Evolutionary conservation across 352 stramenopile genomes (phyloP).

Genomic region (Globisporangium megalacanthum): DNA sequence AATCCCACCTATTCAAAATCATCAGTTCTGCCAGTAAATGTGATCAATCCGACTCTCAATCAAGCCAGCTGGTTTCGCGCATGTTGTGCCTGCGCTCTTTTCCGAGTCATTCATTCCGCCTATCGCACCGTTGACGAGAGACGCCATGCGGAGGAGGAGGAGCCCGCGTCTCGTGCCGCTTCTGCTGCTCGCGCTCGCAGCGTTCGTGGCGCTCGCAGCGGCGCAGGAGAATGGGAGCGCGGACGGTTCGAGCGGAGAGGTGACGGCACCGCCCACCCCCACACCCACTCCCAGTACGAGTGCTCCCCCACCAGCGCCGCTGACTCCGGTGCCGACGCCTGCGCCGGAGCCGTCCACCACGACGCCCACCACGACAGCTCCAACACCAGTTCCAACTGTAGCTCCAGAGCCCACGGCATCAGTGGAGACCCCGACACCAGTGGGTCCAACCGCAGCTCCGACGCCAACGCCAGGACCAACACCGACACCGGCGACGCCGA

Average conservation of each 20-base stretch:
- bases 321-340: not conserved
- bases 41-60: too few relatives aligned
- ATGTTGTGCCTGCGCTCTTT: too few relatives aligned
- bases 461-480: slow-evolving; percentile 1
- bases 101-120: too few relatives aligned
- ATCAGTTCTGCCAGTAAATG: too few relatives aligned
- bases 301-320: not conserved
- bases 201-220: not conserved
- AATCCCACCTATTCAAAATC: too few relatives aligned
- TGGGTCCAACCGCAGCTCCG: not conserved
- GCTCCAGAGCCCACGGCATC: not conserved
- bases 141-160: too few relatives aligned
- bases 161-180: too few relatives aligned
- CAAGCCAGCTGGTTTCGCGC: too few relatives aligned
- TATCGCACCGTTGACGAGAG: too few relatives aligned
- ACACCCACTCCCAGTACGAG: too few relatives aligned
- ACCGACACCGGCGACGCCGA: slow-evolving; percentile 1
- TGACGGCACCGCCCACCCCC: too few relatives aligned
- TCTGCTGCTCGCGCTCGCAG: not conserved
- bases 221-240: not conserved
- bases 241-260: not conserved
- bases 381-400: slow-evolving; percentile 1
- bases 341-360: slow-evolving; percentile 6
- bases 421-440: not conserved
- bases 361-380: not conserved